phyloP scores from a whole-genome alignment of 2,329 filamentous ascomycete genomes.

The Myriosclerotinia duriaeana region DNA sequence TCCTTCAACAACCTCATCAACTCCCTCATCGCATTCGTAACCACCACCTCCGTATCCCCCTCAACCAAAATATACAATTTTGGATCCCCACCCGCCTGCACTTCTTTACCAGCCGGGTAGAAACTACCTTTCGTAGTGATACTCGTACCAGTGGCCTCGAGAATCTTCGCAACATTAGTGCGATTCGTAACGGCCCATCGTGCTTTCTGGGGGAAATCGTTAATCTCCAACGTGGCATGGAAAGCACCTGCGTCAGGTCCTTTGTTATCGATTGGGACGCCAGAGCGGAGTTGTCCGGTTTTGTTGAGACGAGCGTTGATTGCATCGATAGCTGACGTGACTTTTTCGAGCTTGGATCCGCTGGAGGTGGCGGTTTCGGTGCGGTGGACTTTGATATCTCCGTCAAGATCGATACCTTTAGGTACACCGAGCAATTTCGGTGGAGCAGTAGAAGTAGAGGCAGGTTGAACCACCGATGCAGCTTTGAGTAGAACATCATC shows the following conservation, averaged over 20 bases:
- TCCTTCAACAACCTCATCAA: slow-evolving; percentile 85
- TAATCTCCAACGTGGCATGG: slow-evolving; percentile 97
- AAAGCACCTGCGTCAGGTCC: slow-evolving; percentile 95
- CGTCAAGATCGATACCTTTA: slow-evolving; percentile 60
- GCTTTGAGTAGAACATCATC: slow-evolving; percentile 71
- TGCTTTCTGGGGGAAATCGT: slow-evolving; percentile 98
- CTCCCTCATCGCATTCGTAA: slow-evolving; percentile 87
- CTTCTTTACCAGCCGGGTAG: slow-evolving; percentile 79
- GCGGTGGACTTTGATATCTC: slow-evolving; percentile 71
- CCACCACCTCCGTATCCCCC: slow-evolving; percentile 90
- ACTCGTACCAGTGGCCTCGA: slow-evolving; percentile 89
- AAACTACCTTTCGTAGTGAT: slow-evolving; percentile 97
- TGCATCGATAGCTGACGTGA: slow-evolving; percentile 83
- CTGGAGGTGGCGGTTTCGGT: slow-evolving; percentile 54
- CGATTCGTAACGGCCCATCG: slow-evolving; percentile 98
- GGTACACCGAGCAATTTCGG: slow-evolving; percentile 47
- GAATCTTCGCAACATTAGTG: slow-evolving; percentile 96
- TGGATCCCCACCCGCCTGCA: slow-evolving; percentile 71
- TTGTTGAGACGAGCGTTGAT: slow-evolving; percentile 90
- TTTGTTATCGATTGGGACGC: slow-evolving; percentile 97
- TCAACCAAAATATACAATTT: slow-evolving; percentile 98
- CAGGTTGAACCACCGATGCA: slow-evolving; percentile 62
- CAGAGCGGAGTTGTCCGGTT: slow-evolving; percentile 83
- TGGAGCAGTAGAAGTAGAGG: slow-evolving; percentile 45
- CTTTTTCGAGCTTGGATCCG: slow-evolving; percentile 69